Evolutionary conservation across 2,329 filamentous ascomycete species (phyloP), one percentile per base, ranked within the genome.

Genomic region (Claviceps fusiformis): DNA sequence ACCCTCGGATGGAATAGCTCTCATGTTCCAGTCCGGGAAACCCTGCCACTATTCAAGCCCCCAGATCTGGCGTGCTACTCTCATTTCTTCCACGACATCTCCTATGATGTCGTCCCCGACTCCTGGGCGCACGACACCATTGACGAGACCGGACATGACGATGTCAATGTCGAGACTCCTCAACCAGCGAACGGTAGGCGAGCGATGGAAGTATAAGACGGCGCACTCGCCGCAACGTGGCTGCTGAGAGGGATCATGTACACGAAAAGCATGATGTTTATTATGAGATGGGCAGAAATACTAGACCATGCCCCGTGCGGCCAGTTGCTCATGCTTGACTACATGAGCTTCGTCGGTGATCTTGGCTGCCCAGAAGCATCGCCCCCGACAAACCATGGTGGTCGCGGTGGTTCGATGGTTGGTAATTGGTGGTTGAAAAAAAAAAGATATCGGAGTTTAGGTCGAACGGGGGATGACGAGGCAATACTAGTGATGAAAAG

Each of bases 171-270:
- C 68, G 3, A 55, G 47, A 1, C 33, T 39, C 6, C 47, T 56
- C 27, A 62, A 11, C 66, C 66, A 68, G 27, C 48, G 15, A 2
- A 57, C 60, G 6, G 43, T 17, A n/a, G 52, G 43, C 11, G 51
- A 31, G 3, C 51, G 31, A 48, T 60, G 27, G 50, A 60, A 67
- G 58, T 63, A 68, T 8, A 68, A 49, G 19, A 62, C 62, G 24
- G 68, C 63, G 45, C 68, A 70, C 54, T 69, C 68, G 58, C 67
- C 67, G 37, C 67, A 70, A 3, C 57, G 52, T 1, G 68, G 67
- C 50, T 70, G 67, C 1, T n/a, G 7, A 5, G 49, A 52, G 13
- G 39, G 29, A 3, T 27, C 11, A 9, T 11, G 35, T 37, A 59
- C 50, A 35, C 56, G 55, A 9, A 70, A 62, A 19, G 62, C 61